Conservation (phyloP, 208 protist genomes). For the Acanthamoeba lenticulata region DNA sequence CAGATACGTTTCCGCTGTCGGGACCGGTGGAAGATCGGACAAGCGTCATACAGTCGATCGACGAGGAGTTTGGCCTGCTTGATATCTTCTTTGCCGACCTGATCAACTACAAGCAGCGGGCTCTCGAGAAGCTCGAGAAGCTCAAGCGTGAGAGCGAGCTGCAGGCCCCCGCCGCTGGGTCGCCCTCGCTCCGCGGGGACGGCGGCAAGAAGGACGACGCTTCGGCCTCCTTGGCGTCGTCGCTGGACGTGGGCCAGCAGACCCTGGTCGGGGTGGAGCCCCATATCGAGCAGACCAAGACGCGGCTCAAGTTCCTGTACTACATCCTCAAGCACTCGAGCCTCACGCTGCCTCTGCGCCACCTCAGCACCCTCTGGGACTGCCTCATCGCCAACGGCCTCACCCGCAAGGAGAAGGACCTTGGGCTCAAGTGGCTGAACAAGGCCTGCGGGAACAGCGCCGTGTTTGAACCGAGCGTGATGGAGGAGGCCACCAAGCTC, state of each 20-base stretch:
- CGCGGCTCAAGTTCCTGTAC: conserved; percentile 38
- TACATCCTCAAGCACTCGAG: conserved; percentile 40
- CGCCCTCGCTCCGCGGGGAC: not conserved
- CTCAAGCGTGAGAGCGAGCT: not conserved
- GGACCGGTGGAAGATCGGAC: not conserved
- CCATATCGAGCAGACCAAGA: conserved; percentile 46
- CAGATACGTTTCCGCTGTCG: conserved; percentile 25
- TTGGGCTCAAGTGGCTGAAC: not conserved
- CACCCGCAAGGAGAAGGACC: conserved; percentile 15
- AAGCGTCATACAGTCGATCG: not conserved
- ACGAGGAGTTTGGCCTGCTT: not conserved
- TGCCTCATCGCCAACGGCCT: not conserved
- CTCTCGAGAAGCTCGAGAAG: not conserved
- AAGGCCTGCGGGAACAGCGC: not conserved
- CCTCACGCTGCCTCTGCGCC: not conserved
- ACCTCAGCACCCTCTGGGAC: conserved; percentile 38
- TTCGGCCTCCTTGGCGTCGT: not conserved
- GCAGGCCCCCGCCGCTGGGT: not conserved
- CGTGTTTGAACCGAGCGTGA: not conserved
- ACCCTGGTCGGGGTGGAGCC: conserved; percentile 56
- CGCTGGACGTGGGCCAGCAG: not conserved
- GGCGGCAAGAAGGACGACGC: not conserved
- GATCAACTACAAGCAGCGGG: not conserved
- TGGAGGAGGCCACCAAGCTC: conserved; percentile 22
- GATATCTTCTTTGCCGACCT: not conserved